Evolutionary conservation across 108 stramenopile species (phyloP), one percentile per base, ranked within the genome.

Genomic region (Schizochytrium sp.): DNA sequence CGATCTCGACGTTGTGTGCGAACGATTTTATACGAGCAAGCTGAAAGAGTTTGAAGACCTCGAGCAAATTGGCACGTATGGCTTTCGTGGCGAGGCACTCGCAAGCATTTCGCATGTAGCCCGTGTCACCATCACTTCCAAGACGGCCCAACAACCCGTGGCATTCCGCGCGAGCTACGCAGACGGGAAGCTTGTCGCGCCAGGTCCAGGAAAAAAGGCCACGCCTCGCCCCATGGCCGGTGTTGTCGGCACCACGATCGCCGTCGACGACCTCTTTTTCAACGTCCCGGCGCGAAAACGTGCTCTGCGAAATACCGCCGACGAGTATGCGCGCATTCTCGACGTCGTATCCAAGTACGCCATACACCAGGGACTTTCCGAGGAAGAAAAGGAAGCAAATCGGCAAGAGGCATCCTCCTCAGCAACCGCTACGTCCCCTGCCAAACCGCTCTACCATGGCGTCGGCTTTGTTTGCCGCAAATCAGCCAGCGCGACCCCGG

Each of bases 41-140:
- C 93, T 99, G 28, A 43, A 25, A 34, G 89, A 88, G 5, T 94
- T 97, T 58, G 97, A 97, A 18, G 99, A 98, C 91, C 93, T 98
- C 58, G 87, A 89, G 58, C 87, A 88, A 21, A 92, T 98, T 57
- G 57, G 89, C 5, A 98, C 98, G 28, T 99, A 98, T 93, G 99
- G 99, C 23, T 99, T 99, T 94, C 96, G 99, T 3, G 99, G 99
- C 1, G 99, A 99, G 92, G 98, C 95, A 4, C 91, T 95, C 25
- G 93, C 94, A 5, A 93, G 93, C 88, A 92, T 95, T 71, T 92
- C 92, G 16, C 92, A 95, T 43, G 92, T 94, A 28, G 91, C 94
- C 4, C 72, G 87, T 34, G 91, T 95, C 29, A 90, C 92, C 23
- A 92, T 95, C 69, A 90, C 91, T 2, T 72, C 93, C 5, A 76